Conservation (phyloP, 2,329 filamentous ascomycete species). For the Knoxdaviesia capensis region DNA sequence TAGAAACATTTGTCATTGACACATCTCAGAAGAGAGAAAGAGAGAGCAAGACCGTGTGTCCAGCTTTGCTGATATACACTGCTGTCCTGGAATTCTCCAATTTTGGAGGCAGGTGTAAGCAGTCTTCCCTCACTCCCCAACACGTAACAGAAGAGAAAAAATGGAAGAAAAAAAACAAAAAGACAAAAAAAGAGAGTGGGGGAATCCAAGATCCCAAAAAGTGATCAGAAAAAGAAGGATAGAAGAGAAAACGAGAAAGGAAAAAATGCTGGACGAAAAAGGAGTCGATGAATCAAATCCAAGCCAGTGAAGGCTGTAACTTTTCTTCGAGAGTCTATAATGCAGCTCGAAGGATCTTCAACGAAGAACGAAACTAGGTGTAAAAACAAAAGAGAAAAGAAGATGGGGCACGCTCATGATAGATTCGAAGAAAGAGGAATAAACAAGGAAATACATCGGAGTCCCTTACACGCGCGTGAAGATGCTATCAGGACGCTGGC, state of each 20-base stretch:
- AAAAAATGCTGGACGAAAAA: neutral
- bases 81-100: no score
- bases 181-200: conserved; percentile 5
- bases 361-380: neutral
- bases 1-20: neutral
- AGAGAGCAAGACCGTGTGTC: no score
- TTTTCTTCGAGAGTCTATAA: no score
- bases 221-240: conserved; percentile 1
- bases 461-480: no score
- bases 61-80: no score
- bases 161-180: conserved; percentile 1
- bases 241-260: conserved; percentile 1
- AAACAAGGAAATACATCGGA: no score
- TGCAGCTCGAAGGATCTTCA: neutral
- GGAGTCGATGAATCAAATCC: conserved; percentile 1
- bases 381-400: neutral
- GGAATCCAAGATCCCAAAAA: neutral
- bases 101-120: no score
- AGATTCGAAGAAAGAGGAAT: no score
- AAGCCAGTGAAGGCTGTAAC: no score
- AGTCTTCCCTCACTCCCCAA: neutral
- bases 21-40: neutral
- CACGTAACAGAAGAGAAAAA: neutral
- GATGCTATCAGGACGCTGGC: no score
- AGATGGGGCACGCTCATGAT: neutral